Evolutionary conservation across 495 filamentous ascomycete genomes (phyloP).

Genomic region (Pyrenopolyporus hunteri): DNA sequence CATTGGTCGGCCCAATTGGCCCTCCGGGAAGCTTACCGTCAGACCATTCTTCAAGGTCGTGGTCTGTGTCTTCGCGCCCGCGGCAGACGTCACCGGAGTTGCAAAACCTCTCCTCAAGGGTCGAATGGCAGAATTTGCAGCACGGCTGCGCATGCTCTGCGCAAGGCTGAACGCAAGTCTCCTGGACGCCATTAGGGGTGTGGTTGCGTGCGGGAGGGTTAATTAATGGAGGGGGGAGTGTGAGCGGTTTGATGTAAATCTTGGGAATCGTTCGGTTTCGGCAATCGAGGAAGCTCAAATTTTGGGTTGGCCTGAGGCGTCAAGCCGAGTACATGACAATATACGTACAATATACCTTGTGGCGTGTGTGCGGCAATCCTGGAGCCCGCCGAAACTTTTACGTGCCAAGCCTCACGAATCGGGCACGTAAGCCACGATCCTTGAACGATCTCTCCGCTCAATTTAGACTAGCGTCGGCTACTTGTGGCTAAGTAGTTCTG

Average conservation of each 20-base stretch:
- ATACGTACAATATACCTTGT: too few relatives aligned
- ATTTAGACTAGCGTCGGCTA: constrained; percentile 17
- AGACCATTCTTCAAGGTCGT: constrained; percentile 97
- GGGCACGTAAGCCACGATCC: constrained; percentile 18
- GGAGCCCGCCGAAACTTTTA: too few relatives aligned
- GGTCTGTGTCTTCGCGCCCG: constrained; percentile 80
- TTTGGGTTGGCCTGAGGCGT: constrained; percentile 39
- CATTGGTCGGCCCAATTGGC: constrained; percentile 42
- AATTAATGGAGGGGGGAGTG: constrained; percentile 29
- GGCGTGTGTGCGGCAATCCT: constrained; percentile 1
- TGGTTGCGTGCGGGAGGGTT: constrained; percentile 47
- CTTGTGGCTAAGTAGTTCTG: constrained; percentile 17
- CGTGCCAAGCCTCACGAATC: too few relatives aligned
- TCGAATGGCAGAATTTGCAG: constrained; percentile 73
- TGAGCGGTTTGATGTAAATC: constrained; percentile 56
- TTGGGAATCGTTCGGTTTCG: constrained; percentile 40
- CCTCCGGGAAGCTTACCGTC: constrained; percentile 69
- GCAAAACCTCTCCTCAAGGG: constrained; percentile 83
- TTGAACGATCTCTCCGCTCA: constrained; percentile 6
- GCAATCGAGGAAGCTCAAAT: constrained; percentile 40
- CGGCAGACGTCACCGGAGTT: constrained; percentile 71
- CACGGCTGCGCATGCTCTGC: constrained; percentile 82
- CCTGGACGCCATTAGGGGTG: constrained; percentile 81
- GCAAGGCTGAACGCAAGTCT: constrained; percentile 88
- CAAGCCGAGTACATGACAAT: too few relatives aligned